Conservation (phyloP, 2,329 filamentous ascomycete genomes). For the Dothiorella sarmentorum region DNA sequence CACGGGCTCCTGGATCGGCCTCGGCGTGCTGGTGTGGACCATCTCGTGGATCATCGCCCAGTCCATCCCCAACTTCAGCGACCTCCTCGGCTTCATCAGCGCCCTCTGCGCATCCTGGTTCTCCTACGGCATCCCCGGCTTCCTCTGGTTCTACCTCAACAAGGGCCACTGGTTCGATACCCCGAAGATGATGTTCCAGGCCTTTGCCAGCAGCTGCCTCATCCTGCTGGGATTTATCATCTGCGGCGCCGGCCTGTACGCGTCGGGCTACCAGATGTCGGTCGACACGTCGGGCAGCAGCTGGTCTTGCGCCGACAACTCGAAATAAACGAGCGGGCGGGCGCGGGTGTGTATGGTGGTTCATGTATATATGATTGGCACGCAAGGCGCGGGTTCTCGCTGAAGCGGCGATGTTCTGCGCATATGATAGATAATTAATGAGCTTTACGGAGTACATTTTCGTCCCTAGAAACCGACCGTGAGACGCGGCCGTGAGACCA, state of each 20-base stretch:
- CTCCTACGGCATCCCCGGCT: constrained; percentile 47
- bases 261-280: constrained; percentile 21
- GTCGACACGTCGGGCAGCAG: background rate
- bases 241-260: constrained; percentile 42
- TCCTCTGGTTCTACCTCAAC: constrained; percentile 39
- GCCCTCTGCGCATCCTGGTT: constrained; percentile 67
- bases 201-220: constrained; percentile 28
- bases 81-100: constrained; percentile 61
- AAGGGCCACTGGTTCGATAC: constrained; percentile 43
- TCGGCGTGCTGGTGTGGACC: constrained; percentile 53
- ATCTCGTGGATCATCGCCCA: constrained; percentile 67
- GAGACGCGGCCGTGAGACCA: no score
- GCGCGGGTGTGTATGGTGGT: background rate
- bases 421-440: constrained; percentile 2
- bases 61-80: constrained; percentile 68
- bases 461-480: no score
- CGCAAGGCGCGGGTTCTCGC: background rate
- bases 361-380: background rate
- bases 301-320: constrained; percentile 17
- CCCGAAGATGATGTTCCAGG: constrained; percentile 31
- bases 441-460: background rate
- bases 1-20: constrained; percentile 32
- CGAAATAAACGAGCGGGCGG: background rate
- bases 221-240: constrained; percentile 33
- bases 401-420: background rate